Evolutionary conservation across 1,284 basidiomycete genomes (phyloP), one percentile per base, ranked within the genome.

Genomic region (Rugosomyces carneus): DNA sequence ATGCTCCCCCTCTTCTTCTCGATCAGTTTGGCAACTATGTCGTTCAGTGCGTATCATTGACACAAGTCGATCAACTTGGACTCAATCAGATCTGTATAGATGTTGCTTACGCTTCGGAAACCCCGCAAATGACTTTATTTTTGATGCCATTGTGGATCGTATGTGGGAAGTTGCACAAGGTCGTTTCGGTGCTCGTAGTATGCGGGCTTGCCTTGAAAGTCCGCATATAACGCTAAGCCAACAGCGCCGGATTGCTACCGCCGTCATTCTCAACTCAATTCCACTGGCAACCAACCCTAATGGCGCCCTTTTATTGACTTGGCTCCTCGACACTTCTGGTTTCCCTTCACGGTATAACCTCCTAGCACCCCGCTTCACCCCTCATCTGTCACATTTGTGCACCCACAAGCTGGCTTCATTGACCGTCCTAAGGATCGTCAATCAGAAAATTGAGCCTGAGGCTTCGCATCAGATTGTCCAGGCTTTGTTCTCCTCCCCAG

Each of bases 21-120:
- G 95, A 98, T 63, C 89, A 94, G 61, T 94, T 96, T 55, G 96
- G 96, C 47, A 99, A 99, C 67, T 99, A 99, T 62, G 95, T 99
- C 50, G 90, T 96, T 37, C 92, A 95, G 87, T 89, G 61, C 64
- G 85, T 49, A 31, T 36, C 35, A 27, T 44, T 44, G 37, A 40
- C 26, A 34, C 10, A 27, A 19, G 3, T 35, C 34, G 19, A 24
- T 13, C 16, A 32, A 10, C 23, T 11, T 45, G 37, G 29, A 42
- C 43, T 56, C 27, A 58, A 50, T 40, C 5, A 37, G 46, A 7
- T 49, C 40, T 21, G 42, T 48, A n/a, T 40, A 89, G 86, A 62
- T 93, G 93, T 60, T 94, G 93, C 60, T 73, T 99, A 41, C 85
- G 90, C 18, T 99, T 98, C 57, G 89, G 90, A 38, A 69, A 84